These are phyloP conservation scores for Geoglossum cookeanum DNA, from an alignment of 2,329 filamentous ascomycete species.

Conservation along the genomic window DNA sequence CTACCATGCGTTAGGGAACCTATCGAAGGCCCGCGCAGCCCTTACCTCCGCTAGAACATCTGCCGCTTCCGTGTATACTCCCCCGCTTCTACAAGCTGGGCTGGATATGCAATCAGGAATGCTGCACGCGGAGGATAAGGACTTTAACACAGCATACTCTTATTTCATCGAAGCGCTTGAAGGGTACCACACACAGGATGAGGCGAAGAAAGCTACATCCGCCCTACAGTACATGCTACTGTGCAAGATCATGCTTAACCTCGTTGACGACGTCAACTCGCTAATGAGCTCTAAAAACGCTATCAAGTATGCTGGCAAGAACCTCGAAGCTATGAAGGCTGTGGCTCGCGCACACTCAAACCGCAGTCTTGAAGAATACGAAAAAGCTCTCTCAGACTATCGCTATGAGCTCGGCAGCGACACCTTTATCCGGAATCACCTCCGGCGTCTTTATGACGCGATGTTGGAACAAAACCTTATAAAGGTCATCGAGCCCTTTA, in stretches of 20 bases:
- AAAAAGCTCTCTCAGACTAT: conserved; percentile 76
- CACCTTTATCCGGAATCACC: conserved; percentile 89
- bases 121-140: conserved; percentile 94
- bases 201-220: conserved; percentile 75
- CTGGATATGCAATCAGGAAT: conserved; percentile 99
- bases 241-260: conserved; percentile 99
- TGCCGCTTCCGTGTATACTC: conserved; percentile 92
- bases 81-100: conserved; percentile 82
- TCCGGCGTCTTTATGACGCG: conserved; percentile 87
- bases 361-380: conserved; percentile 91
- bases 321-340: conserved; percentile 97
- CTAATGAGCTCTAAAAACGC: conserved; percentile 94
- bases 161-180: conserved; percentile 99
- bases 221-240: conserved; percentile 98
- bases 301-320: conserved; percentile 85
- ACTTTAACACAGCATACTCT: conserved; percentile 96
- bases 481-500: conserved; percentile 99
- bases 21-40: conserved; percentile 85
- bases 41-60: conserved; percentile 87
- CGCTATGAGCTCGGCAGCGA: conserved; percentile 87
- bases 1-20: conserved; percentile 93
- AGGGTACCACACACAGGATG: conserved; percentile 87
- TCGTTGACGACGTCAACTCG: conserved; percentile 86
- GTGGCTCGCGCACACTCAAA: conserved; percentile 91
- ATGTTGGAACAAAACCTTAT: conserved; percentile 99